These are phyloP conservation scores for Ophiostoma australiae DNA, from an alignment of 2,329 filamentous ascomycete species.

Conservation along the genomic window DNA sequence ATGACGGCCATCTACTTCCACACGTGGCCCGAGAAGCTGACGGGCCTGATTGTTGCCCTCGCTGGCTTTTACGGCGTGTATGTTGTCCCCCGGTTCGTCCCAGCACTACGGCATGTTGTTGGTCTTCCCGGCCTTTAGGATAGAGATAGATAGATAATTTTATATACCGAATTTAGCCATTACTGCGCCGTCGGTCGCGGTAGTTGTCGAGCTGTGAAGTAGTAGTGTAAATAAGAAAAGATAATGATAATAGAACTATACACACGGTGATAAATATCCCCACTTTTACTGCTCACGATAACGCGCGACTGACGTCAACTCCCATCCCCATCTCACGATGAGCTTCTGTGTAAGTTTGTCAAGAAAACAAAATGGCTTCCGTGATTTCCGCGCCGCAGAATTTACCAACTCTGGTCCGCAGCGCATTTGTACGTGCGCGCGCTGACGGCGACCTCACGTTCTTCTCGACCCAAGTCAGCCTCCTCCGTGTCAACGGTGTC, in stretches of 20 bases:
- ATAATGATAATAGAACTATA: neutral
- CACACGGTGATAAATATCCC: neutral
- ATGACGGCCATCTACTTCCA: conserved; percentile 99
- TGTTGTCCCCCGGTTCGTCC: conserved; percentile 48
- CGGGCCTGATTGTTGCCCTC: conserved; percentile 48
- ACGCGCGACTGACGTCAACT: neutral
- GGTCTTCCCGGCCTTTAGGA: conserved; percentile 49
- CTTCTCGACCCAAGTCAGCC: conserved; percentile 50
- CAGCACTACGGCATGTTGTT: conserved; percentile 42
- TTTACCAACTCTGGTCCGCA: conserved; percentile 48
- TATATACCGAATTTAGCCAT: neutral
- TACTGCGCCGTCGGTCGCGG: neutral
- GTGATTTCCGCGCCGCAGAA: conserved; percentile 40
- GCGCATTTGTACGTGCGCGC: conserved; percentile 46
- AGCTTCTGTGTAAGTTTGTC: neutral
- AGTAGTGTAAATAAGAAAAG: neutral
- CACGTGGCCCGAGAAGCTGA: conserved; percentile 91
- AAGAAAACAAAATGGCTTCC: neutral
- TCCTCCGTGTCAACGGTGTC: conserved; percentile 42
- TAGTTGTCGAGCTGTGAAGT: neutral
- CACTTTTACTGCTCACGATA: neutral
- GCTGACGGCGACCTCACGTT: conserved; percentile 48
- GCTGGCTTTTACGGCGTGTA: conserved; percentile 48
- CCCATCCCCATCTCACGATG: neutral
- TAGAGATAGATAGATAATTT: neutral